Evolutionary conservation across 805 yeast species (phyloP).

Genomic region (Maudiozyma turicensis): DNA sequence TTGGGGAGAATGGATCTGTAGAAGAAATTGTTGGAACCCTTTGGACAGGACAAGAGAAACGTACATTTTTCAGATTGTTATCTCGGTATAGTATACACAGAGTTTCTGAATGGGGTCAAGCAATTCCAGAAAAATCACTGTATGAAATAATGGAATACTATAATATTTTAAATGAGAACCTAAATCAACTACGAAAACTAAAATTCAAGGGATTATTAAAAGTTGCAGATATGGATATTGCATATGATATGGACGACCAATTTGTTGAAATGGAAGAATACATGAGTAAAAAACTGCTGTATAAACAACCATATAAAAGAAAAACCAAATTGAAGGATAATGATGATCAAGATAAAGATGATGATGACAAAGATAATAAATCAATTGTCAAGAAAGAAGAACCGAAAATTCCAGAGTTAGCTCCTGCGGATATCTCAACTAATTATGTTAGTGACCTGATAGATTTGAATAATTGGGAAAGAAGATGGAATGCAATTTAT

Average conservation of each 20-base stretch:
- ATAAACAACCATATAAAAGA: background rate
- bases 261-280: conserved; percentile 21
- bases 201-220: conserved; percentile 12
- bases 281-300: conserved; percentile 8
- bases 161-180: conserved; percentile 13
- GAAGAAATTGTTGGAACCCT: conserved; percentile 13
- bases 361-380: too few relatives aligned
- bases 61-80: conserved; percentile 22
- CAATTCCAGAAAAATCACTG: conserved; percentile 18
- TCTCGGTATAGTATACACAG: conserved; percentile 25
- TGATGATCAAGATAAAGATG: background rate
- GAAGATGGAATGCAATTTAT: conserved; percentile 22
- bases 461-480: conserved; percentile 19
- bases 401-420: too few relatives aligned
- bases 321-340: background rate
- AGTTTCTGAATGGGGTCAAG: conserved; percentile 22
- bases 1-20: background rate
- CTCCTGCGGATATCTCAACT: too few relatives aligned
- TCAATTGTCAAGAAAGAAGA: too few relatives aligned
- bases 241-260: conserved; percentile 26
- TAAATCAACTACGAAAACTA: conserved; percentile 9
- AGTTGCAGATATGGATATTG: conserved; percentile 23
- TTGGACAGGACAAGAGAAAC: conserved; percentile 25
- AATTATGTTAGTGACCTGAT: conserved; percentile 1
- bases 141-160: conserved; percentile 23